These are phyloP conservation scores for Globisporangium perplexum DNA, from an alignment of 352 stramenopile species.

Conservation along the genomic window DNA sequence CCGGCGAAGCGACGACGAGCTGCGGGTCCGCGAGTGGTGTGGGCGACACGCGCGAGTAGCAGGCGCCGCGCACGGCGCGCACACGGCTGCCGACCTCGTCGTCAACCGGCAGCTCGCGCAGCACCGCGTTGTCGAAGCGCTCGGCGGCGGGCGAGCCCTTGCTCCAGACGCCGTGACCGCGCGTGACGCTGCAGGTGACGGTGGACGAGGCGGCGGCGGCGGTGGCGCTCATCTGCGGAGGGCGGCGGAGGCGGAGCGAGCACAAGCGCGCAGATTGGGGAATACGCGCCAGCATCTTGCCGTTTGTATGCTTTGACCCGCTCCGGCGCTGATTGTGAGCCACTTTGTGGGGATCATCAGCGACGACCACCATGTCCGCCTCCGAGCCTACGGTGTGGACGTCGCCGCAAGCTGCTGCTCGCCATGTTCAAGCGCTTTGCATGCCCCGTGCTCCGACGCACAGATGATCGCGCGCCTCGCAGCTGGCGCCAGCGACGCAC, in stretches of 20 bases:
- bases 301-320: background rate
- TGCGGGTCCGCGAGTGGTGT: slow-evolving; percentile 54
- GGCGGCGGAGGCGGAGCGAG: background rate
- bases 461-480: too few relatives aligned
- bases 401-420: too few relatives aligned
- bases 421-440: too few relatives aligned
- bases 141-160: slow-evolving; percentile 19
- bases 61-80: slow-evolving; percentile 43
- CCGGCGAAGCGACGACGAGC: slow-evolving; percentile 46
- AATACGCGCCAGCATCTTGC: background rate
- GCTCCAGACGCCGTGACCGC: slow-evolving; percentile 34
- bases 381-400: too few relatives aligned
- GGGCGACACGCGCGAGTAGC: slow-evolving; percentile 57
- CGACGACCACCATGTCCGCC: background rate
- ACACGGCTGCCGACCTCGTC: slow-evolving; percentile 42
- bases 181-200: slow-evolving; percentile 3
- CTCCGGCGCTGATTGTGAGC: background rate
- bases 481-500: background rate
- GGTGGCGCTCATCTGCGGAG: background rate
- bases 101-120: slow-evolving; percentile 62
- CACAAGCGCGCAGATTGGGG: background rate
- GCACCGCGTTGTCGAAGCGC: slow-evolving; percentile 55
- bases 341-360: background rate
- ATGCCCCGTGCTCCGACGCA: too few relatives aligned
- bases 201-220: background rate